These are phyloP conservation scores for Teunomyces lycoperdinae DNA, from an alignment of 805 yeast species.

Conservation along the genomic window DNA sequence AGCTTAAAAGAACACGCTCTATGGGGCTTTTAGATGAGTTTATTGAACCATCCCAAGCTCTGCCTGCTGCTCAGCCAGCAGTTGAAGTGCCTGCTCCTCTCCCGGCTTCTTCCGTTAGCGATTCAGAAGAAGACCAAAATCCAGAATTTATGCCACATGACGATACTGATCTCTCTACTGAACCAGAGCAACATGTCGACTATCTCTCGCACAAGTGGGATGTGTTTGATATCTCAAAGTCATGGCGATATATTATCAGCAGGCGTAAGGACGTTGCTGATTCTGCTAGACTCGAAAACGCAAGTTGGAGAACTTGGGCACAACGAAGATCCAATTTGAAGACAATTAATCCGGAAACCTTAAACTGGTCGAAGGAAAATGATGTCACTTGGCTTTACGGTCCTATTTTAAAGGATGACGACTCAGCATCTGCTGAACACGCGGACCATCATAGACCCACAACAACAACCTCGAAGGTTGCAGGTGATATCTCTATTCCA, in stretches of 20 bases:
- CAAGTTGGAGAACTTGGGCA: conserved; percentile 96
- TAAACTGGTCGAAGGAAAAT: conserved; percentile 95
- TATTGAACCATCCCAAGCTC: conserved; percentile 38
- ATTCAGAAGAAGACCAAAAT: conserved; percentile 10
- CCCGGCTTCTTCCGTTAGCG: conserved; percentile 1
- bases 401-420: conserved; percentile 60
- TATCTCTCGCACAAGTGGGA: conserved; percentile 96
- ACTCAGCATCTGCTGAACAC: conserved; percentile 6
- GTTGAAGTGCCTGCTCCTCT: not conserved
- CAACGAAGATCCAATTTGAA: conserved; percentile 61
- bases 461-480: conserved; percentile 42
- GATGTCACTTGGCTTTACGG: conserved; percentile 99
- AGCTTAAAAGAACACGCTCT: conserved; percentile 76
- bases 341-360: conserved; percentile 78
- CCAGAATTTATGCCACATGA: conserved; percentile 63
- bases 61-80: not conserved
- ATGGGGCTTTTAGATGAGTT: conserved; percentile 76
- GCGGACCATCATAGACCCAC: conserved; percentile 12
- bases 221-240: conserved; percentile 85
- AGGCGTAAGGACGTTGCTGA: conserved; percentile 79
- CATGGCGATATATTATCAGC: conserved; percentile 90
- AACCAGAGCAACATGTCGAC: conserved; percentile 90
- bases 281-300: conserved; percentile 61
- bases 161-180: conserved; percentile 74
- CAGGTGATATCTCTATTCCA: conserved; percentile 45